phyloP scores from a whole-genome alignment of 768 basidiomycete species.

The Collybia sp. region DNA sequence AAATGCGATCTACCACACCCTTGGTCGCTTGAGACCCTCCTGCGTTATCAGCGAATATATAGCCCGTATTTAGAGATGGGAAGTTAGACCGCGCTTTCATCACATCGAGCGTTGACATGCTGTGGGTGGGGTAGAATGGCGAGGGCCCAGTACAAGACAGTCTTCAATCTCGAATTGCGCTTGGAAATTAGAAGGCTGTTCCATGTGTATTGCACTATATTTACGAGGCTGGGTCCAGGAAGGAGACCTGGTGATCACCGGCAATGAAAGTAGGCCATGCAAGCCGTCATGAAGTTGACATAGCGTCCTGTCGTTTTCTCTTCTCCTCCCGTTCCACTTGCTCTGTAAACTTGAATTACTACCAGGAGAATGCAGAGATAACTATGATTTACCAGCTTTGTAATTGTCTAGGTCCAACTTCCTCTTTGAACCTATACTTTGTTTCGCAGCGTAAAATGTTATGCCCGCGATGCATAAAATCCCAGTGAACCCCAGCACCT shows the following conservation, averaged over 20 bases:
- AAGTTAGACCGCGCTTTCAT: slow-evolving; percentile 52
- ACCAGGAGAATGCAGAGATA: too few species aligned
- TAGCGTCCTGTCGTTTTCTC: too few species aligned
- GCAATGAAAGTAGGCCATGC: too few species aligned
- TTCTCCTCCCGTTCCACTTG: too few species aligned
- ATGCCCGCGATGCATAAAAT: slow-evolving; percentile 23
- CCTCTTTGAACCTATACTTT: slow-evolving; percentile 23
- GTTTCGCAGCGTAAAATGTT: slow-evolving; percentile 28
- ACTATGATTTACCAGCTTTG: slow-evolving; percentile 17
- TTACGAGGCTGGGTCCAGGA: not conserved
- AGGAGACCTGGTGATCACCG: not conserved
- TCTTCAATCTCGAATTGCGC: too few species aligned
- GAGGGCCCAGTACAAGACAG: too few species aligned
- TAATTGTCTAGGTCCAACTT: slow-evolving; percentile 28
- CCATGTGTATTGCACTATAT: not conserved
- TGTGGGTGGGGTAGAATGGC: not conserved
- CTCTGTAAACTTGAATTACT: too few species aligned
- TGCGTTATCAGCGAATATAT: slow-evolving; percentile 72
- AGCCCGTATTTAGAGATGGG: slow-evolving; percentile 54
- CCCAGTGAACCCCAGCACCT: slow-evolving; percentile 26
- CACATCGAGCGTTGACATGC: slow-evolving; percentile 39
- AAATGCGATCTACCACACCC: slow-evolving; percentile 52
- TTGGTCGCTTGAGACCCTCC: slow-evolving; percentile 65
- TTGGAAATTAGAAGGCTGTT: not conserved
- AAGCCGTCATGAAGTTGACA: too few species aligned